These are phyloP conservation scores for Diaporthe caulivora DNA, from an alignment of 2,329 filamentous ascomycete genomes.

Conservation along the genomic window DNA sequence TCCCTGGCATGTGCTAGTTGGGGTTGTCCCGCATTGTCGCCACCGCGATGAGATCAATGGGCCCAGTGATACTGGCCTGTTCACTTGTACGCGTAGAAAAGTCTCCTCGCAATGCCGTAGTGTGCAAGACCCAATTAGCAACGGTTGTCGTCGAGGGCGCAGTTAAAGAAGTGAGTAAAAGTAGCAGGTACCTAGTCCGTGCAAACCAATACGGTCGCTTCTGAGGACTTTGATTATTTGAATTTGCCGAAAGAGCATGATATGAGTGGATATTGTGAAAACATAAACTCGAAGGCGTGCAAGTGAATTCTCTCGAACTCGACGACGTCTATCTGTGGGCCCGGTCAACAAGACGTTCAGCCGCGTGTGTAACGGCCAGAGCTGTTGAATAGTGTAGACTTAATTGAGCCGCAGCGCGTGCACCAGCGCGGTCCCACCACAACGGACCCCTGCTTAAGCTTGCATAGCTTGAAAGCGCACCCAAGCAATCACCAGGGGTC, in stretches of 20 bases:
- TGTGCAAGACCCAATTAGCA: not conserved
- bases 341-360: not conserved
- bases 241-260: not conserved
- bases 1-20: conserved; percentile 15
- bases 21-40: conserved; percentile 1
- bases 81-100: not conserved
- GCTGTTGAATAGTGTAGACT: not conserved
- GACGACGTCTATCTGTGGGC: too few species aligned
- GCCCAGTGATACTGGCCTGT: not conserved
- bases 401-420: not conserved
- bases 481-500: conserved; percentile 7
- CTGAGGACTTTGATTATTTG: not conserved
- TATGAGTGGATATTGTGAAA: not conserved
- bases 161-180: too few species aligned
- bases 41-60: not conserved
- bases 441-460: conserved; percentile 12
- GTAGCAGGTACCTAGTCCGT: not conserved
- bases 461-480: not conserved
- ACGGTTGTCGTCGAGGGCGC: not conserved
- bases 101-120: not conserved
- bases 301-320: not conserved
- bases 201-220: too few species aligned
- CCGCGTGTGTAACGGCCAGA: not conserved
- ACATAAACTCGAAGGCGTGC: not conserved
- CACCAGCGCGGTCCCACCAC: not conserved